Evolutionary conservation across 2,329 filamentous ascomycete genomes (phyloP).

Genomic region (Talaromyces sp.): DNA sequence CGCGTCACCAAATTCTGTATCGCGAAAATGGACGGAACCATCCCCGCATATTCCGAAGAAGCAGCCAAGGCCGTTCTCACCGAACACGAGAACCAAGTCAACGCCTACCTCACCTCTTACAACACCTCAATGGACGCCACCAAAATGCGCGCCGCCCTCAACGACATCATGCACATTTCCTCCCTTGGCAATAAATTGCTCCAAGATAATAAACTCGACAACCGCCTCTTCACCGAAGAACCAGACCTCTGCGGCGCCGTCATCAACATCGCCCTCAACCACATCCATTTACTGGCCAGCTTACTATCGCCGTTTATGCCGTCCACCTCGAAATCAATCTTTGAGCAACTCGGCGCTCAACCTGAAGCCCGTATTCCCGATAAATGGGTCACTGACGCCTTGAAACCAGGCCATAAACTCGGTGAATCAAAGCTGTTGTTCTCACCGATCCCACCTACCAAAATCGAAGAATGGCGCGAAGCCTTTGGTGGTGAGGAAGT

Average conservation of each 20-base stretch:
- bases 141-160: slow-evolving; percentile 56
- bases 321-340: slow-evolving; percentile 69
- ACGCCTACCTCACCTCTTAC: slow-evolving; percentile 54
- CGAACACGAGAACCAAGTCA: slow-evolving; percentile 47
- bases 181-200: slow-evolving; percentile 59
- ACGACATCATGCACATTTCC: slow-evolving; percentile 55
- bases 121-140: slow-evolving; percentile 58
- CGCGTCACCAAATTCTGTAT: slow-evolving; percentile 71
- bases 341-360: slow-evolving; percentile 67
- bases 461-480: slow-evolving; percentile 78
- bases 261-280: slow-evolving; percentile 76
- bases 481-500: slow-evolving; percentile 68
- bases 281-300: slow-evolving; percentile 75
- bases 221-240: slow-evolving; percentile 57
- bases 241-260: slow-evolving; percentile 59
- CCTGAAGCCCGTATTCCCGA: slow-evolving; percentile 59
- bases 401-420: slow-evolving; percentile 74
- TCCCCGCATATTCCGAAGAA: slow-evolving; percentile 40
- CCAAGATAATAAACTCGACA: slow-evolving; percentile 61
- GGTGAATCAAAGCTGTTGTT: slow-evolving; percentile 79
- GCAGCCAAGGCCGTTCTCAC: slow-evolving; percentile 27
- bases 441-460: slow-evolving; percentile 75
- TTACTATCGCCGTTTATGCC: slow-evolving; percentile 84
- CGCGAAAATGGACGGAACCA: slow-evolving; percentile 21
- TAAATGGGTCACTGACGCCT: slow-evolving; percentile 57